Evolutionary conservation across 495 filamentous ascomycete genomes (phyloP).

Genomic region (Podospora tetraspora): DNA sequence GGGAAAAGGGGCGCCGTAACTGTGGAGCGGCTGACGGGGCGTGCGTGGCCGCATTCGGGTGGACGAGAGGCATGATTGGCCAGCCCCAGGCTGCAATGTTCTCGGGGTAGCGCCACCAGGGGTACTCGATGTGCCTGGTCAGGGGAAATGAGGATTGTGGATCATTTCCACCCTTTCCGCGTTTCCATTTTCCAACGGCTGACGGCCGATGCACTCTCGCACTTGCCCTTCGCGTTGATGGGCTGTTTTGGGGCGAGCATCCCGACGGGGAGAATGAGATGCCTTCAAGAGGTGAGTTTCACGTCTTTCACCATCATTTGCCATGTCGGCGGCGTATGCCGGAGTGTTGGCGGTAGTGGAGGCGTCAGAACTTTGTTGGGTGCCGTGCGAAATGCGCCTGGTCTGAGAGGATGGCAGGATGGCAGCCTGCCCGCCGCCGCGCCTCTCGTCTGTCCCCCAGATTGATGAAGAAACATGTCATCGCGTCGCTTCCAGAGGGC

Average conservation of each 20-base stretch:
- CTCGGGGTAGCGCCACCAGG: neutral
- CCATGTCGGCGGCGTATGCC: neutral
- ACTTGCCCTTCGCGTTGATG: neutral
- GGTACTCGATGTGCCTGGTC: neutral
- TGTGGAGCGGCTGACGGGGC: neutral
- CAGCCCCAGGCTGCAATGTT: neutral
- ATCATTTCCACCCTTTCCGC: neutral
- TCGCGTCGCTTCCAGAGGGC: neutral
- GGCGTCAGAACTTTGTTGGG: neutral
- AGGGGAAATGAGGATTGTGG: neutral
- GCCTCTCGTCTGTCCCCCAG: neutral
- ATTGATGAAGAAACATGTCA: neutral
- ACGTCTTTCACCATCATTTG: neutral
- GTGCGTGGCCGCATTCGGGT: neutral
- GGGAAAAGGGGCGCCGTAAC: neutral
- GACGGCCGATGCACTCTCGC: neutral
- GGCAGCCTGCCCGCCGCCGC: neutral
- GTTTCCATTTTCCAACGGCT: neutral
- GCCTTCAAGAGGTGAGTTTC: neutral
- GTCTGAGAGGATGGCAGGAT: neutral
- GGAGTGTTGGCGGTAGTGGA: neutral
- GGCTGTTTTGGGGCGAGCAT: neutral
- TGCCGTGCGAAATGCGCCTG: neutral
- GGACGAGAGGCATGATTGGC: neutral
- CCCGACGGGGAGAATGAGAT: neutral